Evolutionary conservation across 2,329 filamentous ascomycete species (phyloP), one percentile per base, ranked within the genome.

Genomic region (Sarocladium oryzae): DNA sequence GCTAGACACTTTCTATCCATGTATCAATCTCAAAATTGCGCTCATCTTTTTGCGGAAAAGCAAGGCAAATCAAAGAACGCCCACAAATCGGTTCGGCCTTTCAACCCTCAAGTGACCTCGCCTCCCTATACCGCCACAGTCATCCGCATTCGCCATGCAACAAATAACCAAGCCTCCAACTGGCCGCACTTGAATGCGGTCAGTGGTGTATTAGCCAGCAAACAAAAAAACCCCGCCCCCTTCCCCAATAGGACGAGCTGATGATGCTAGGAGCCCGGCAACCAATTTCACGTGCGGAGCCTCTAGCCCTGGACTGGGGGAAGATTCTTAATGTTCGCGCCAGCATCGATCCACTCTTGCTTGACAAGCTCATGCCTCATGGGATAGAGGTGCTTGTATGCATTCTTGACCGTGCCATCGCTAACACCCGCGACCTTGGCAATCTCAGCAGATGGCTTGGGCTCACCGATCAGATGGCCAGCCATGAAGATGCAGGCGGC

Each of bases 401-500:
- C 91, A 23, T 89, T 95, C 62, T 95, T 91, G 61, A 99, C 96
- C 0, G 93, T 99, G 51, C 93, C 91, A 63, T 99, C 95, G 65
- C 90, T 96, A 24, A 99, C 93, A 57, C 89, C 89, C 1, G 88
- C 89, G 16, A 93, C 85, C 21, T 71, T 69, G 4, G 89, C 88
- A 60, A 99, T 96, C 55, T 95, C 87, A 67, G 91, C 91, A n/a
- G 89, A 86, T 6, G 81, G 76, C 61, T 87, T 88, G 18, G 82
- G 76, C 58, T 93, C 81, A 52, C 85, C 88, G 72, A 96, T 86
- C 33, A 97, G 77, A 62, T 92, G 84, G 26, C 89, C 90, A 3
- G 92, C 88, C 83, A 97, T 93, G 75, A 93, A 99, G 67, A 99
- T 96, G 67, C 90, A 95, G 28, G 93, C 91, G 16, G 91, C 92